Conservation (phyloP, 352 stramenopile species). For the Phytophthora agathidicida region DNA sequence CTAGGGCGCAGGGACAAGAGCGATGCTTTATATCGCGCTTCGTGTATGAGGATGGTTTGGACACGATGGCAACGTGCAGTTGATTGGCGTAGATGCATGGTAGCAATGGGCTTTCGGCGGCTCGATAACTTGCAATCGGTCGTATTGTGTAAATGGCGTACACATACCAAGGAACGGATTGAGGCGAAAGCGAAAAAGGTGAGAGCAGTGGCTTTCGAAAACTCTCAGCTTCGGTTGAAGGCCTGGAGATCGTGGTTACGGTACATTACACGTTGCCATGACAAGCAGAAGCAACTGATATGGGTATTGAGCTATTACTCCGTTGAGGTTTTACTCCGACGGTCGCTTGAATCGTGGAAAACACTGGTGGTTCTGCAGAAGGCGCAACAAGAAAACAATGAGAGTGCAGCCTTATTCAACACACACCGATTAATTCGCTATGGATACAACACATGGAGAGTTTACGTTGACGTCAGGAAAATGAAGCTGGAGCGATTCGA, state of each 20-base stretch:
- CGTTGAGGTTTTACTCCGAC: constrained; percentile 29
- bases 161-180: neutral
- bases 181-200: constrained; percentile 9
- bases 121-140: neutral
- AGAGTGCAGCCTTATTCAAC: constrained; percentile 18
- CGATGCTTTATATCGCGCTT: constrained; percentile 22
- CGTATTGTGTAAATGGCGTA: constrained; percentile 19
- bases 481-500: constrained; percentile 1
- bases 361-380: constrained; percentile 7
- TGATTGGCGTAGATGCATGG: constrained; percentile 12
- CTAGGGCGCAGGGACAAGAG: constrained; percentile 17
- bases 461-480: constrained; percentile 9
- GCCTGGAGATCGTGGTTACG: constrained; percentile 28
- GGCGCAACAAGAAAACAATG: neutral
- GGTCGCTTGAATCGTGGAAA: constrained; percentile 29
- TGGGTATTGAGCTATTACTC: constrained; percentile 42
- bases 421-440: constrained; percentile 8
- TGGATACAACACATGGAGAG: constrained; percentile 13
- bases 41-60: constrained; percentile 30
- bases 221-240: neutral
- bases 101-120: constrained; percentile 7
- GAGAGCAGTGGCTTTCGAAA: constrained; percentile 5
- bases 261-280: constrained; percentile 21
- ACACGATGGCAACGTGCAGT: constrained; percentile 22
- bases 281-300: constrained; percentile 30